Evolutionary conservation across 805 yeast genomes (phyloP).

Genomic region (Barnettozyma vustinii): DNA sequence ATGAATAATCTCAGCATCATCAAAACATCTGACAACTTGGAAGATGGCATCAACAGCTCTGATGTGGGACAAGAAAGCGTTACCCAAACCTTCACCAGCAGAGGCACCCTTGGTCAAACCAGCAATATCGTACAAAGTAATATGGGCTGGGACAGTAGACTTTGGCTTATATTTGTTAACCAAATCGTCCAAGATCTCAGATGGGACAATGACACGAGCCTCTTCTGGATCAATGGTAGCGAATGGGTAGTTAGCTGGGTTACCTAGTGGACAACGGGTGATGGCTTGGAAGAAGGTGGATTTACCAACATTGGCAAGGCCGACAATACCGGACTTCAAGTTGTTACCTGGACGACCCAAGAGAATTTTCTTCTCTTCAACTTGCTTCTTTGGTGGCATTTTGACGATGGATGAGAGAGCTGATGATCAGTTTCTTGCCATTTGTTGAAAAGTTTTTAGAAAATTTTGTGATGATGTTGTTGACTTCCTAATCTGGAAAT

Average conservation of each 20-base stretch:
- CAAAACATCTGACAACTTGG: constrained; percentile 96
- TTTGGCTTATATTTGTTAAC: constrained; percentile 75
- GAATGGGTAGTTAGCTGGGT: constrained; percentile 96
- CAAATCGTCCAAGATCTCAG: constrained; percentile 77
- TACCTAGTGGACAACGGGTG: constrained; percentile 87
- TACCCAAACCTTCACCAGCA: constrained; percentile 96
- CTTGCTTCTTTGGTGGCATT: constrained; percentile 74
- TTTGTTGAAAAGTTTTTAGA: constrained; percentile 1
- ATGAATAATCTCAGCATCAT: constrained; percentile 96
- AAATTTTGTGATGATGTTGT: constrained; percentile 1
- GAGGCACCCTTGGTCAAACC: constrained; percentile 97
- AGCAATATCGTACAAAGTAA: constrained; percentile 95
- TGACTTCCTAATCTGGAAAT: constrained; percentile 13
- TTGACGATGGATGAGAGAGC: not conserved
- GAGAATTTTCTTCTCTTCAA: constrained; percentile 64
- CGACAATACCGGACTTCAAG: constrained; percentile 84
- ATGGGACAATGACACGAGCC: constrained; percentile 92
- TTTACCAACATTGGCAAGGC: constrained; percentile 92
- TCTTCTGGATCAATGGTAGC: constrained; percentile 99
- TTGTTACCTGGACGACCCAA: constrained; percentile 82
- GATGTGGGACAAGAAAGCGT: constrained; percentile 93
- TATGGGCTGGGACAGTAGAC: constrained; percentile 82
- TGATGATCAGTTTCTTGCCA: not conserved
- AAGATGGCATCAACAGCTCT: constrained; percentile 97
- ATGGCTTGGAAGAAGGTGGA: constrained; percentile 97